A percentile compares a stretch with the other conserved stretches of the same genome.
Evolutionary conservation across 768 basidiomycete genomes (phyloP).

Genomic region (Lactarius deliciosus): DNA sequence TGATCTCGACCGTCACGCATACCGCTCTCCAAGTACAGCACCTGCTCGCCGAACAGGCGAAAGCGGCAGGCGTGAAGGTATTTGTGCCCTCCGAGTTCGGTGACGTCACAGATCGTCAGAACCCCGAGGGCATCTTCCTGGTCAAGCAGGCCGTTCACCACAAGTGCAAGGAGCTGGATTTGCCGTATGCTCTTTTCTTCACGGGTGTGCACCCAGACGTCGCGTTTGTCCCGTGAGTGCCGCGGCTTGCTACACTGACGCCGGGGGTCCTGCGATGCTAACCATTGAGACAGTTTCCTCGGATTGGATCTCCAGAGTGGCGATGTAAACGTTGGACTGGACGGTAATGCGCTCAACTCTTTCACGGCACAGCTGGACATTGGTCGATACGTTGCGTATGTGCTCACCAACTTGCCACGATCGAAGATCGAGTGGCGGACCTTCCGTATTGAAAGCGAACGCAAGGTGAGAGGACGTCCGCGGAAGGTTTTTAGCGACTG

Average conservation of each 20-base stretch:
- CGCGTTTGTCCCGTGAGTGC: slow-evolving; percentile 19
- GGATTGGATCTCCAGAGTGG: slow-evolving; percentile 24
- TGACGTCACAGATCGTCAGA: slow-evolving; percentile 9
- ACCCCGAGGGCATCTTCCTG: slow-evolving; percentile 13
- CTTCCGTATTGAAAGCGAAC: slow-evolving; percentile 29
- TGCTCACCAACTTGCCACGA: slow-evolving; percentile 22
- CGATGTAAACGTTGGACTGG: slow-evolving; percentile 23
- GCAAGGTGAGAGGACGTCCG: slow-evolving; percentile 19
- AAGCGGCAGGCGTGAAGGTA: slow-evolving; percentile 34
- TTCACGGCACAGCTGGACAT: slow-evolving; percentile 29
- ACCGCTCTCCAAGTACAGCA: slow-evolving; percentile 30
- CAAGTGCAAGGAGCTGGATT: slow-evolving; percentile 25
- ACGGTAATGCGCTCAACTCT: slow-evolving; percentile 26
- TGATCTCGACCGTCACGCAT: slow-evolving; percentile 15
- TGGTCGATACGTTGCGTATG: slow-evolving; percentile 30
- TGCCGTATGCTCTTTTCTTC: slow-evolving; percentile 30
- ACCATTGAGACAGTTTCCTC: slow-evolving; percentile 1
- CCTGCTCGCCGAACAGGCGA: slow-evolving; percentile 35
- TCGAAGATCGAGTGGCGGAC: slow-evolving; percentile 20
- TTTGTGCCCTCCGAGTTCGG: slow-evolving; percentile 38
- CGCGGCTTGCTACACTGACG: not conserved
- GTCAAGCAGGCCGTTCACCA: slow-evolving; percentile 21
- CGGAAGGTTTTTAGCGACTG: not conserved
- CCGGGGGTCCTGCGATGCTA: not conserved
- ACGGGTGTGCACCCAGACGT: slow-evolving; percentile 24